These are phyloP conservation scores for Capsicum chinense DNA, from an alignment of 257 asterid species.

Conservation along the genomic window DNA sequence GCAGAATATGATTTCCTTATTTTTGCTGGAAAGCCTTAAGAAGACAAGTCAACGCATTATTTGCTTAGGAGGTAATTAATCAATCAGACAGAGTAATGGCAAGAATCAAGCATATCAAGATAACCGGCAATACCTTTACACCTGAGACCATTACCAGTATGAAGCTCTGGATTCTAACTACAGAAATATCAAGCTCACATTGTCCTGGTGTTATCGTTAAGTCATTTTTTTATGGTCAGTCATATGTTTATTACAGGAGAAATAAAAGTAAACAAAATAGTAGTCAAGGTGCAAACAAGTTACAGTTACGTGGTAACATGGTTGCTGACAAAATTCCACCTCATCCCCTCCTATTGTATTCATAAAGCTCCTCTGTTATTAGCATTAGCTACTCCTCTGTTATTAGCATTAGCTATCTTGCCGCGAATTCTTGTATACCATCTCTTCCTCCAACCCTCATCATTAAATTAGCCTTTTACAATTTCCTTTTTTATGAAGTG, in stretches of 20 bases:
- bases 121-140: neutral
- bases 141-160: conserved; percentile 18
- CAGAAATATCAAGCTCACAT: conserved; percentile 22
- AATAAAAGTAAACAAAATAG: conserved; percentile 16
- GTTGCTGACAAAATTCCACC: conserved; percentile 20
- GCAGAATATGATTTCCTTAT: neutral
- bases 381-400: neutral
- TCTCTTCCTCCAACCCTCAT: neutral
- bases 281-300: neutral
- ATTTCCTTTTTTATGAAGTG: conserved; percentile 2
- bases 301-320: neutral
- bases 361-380: neutral
- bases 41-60: neutral
- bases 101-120: conserved; percentile 23
- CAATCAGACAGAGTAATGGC: conserved; percentile 11
- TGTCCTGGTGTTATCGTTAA: neutral
- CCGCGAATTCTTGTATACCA: neutral
- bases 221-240: neutral
- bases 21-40: conserved; percentile 3
- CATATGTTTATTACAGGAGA: neutral
- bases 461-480: neutral
- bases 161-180: conserved; percentile 11
- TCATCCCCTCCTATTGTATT: conserved; percentile 5
- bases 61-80: conserved; percentile 11
- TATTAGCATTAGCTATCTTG: neutral